Percentiles rank a stretch among this genome's conserved stretches.
These are phyloP conservation scores for Datisca glomerata DNA, from an alignment of 306 rosid species.

Conservation along the genomic window DNA sequence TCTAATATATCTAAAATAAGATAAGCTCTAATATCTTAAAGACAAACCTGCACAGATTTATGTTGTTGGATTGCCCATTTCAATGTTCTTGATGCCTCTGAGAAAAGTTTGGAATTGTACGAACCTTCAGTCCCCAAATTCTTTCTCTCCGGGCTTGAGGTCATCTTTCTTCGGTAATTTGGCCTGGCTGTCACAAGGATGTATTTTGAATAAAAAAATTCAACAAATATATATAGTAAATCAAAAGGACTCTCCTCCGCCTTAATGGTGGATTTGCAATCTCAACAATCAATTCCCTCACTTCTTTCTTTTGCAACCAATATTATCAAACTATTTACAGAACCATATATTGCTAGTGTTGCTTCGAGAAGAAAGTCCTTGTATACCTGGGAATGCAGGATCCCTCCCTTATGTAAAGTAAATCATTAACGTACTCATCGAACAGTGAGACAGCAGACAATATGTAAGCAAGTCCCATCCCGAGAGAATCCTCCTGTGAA, in stretches of 20 bases:
- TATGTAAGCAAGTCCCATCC: constrained; percentile 57
- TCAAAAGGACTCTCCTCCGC: too few relatives aligned
- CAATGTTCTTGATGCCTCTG: constrained; percentile 38
- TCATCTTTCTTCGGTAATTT: constrained; percentile 29
- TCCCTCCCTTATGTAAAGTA: constrained; percentile 70
- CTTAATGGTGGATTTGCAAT: too few relatives aligned
- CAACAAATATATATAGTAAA: too few relatives aligned
- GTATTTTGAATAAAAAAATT: not conserved
- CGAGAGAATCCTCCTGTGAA: constrained; percentile 49
- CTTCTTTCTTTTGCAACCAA: too few relatives aligned
- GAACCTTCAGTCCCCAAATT: constrained; percentile 20
- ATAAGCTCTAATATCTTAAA: not conserved
- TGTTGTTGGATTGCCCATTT: constrained; percentile 46
- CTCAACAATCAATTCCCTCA: too few relatives aligned
- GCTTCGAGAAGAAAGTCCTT: too few relatives aligned
- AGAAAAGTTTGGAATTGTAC: constrained; percentile 17
- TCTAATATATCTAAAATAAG: not conserved
- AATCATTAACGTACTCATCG: constrained; percentile 77
- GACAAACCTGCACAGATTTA: constrained; percentile 44
- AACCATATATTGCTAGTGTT: too few relatives aligned
- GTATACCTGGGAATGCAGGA: constrained; percentile 74
- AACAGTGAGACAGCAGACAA: constrained; percentile 61
- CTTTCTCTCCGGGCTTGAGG: constrained; percentile 10
- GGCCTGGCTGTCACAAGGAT: constrained; percentile 73
- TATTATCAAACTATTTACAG: too few relatives aligned